Base-by-base conservation (phyloP, 2,329 filamentous ascomycete genomes). In the Colletotrichum sp. region DNA sequence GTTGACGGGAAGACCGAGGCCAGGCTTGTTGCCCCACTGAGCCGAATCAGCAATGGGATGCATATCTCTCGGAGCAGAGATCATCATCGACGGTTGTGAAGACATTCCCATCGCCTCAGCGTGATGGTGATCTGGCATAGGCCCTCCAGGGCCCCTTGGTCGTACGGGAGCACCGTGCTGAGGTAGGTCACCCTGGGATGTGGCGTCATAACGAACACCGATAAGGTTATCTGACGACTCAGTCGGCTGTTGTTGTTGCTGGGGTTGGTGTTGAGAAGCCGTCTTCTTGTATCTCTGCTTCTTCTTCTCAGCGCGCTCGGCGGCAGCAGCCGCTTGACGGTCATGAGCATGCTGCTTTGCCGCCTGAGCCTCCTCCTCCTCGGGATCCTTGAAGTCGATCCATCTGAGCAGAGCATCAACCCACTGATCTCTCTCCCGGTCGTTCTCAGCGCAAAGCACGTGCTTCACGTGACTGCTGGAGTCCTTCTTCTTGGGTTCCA, bases 401-500 rank as follows among this genome's bases (percentile, higher is more conserved):
- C 97, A 98, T 78, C 95, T 94, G 75, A 98, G 87, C 55, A 99
- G 87, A 26, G 95, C 94, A 73, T 97, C 94, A 2, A 99, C 96
- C 97, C 97, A 99, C 59, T 93, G 90, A 84, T 99, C 97, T 75
- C 97, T 92, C 86, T 99, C 97, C 74, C 89, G 90, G 80, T 99
- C 97, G 80, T 94, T 98, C 84, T 99, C 97, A 0, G 97, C 96
- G 83, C 97, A 99, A 21, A 99, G 88, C 1, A 99, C 96, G 83
- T 99, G 97, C 78, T 96, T 95, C 28, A 98, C 95, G 69, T 96
- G 90, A 78, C 94, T 96, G 26, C 90, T 93, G 0, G 96, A 96
- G 81, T 99, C 97, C 84, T 98, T 98, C 84, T 96, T 95, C 87
- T 99, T 99, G 2, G 96, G 96, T 82, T 99, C 97, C 68, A 98